Percentiles rank a stretch among this genome's conserved stretches.
These are phyloP conservation scores for Blastomyces parvus DNA, from an alignment of 2,329 filamentous ascomycete genomes.

Conservation along the genomic window DNA sequence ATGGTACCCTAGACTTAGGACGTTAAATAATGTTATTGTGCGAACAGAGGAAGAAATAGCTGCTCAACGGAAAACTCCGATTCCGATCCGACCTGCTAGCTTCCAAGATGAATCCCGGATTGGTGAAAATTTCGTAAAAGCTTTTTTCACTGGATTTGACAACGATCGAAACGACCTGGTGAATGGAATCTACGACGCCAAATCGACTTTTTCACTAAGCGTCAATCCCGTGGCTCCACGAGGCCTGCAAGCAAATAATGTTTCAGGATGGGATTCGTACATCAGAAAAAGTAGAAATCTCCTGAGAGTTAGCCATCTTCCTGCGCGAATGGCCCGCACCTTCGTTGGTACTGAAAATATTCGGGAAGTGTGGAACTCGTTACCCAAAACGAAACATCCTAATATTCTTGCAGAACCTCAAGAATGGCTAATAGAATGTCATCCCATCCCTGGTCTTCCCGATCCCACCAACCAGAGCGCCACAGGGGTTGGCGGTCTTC, in stretches of 20 bases:
- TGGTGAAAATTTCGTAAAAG: conserved; percentile 63
- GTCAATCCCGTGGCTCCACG: conserved; percentile 56
- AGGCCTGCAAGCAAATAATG: conserved; percentile 37
- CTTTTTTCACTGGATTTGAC: conserved; percentile 68
- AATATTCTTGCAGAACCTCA: conserved; percentile 55
- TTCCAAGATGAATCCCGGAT: conserved; percentile 67
- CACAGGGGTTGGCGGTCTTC: conserved; percentile 64
- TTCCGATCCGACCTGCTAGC: conserved; percentile 53
- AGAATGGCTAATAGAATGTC: conserved; percentile 77
- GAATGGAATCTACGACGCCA: conserved; percentile 62
- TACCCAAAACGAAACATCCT: conserved; percentile 68
- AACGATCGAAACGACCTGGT: conserved; percentile 55
- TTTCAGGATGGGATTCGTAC: conserved; percentile 58
- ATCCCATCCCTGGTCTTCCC: conserved; percentile 59
- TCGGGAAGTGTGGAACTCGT: conserved; percentile 54
- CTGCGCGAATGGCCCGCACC: conserved; percentile 54
- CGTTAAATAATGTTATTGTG: conserved; percentile 65
- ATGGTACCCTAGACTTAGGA: conserved; percentile 74
- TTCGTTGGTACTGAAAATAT: conserved; percentile 58
- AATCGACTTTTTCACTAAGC: conserved; percentile 65
- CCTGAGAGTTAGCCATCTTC: conserved; percentile 54
- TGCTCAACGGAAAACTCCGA: conserved; percentile 47
- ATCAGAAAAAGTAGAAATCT: conserved; percentile 72
- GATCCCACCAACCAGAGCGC: conserved; percentile 57
- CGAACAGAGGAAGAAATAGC: conserved; percentile 62